Evolutionary conservation across 176 grass and related monocot species (phyloP), one percentile per base, ranked within the genome.

Genomic region (Oryza meyeriana): DNA sequence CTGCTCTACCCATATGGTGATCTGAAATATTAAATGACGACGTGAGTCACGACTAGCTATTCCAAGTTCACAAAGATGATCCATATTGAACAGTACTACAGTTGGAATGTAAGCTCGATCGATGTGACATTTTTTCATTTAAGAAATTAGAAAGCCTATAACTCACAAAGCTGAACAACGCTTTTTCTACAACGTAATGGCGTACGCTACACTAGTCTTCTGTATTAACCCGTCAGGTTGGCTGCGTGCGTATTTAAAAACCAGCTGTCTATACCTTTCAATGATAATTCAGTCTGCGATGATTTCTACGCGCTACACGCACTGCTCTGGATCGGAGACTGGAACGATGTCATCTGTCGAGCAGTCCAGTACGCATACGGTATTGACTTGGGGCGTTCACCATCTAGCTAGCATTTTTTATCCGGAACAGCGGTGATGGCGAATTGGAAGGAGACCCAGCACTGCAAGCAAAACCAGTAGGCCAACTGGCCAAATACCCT

Each of bases 391-490:
- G 0, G 4, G 76, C 31, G 11, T 26, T 7, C 61, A 17, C 41
- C 44, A 33, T 12, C n/a, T 13, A 32, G 6, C 52, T 10, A 34
- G 1, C 11, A 30, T 38, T 66, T 84, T 76, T 50, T 84, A 84
- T 80, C 48, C 20, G 3, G 58, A 74, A 64, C n/a, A 20, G 48
- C 25, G 61, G 27, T 16, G 69, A 75, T 40, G 69, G 47, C 63
- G 81, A 25, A 59, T 25, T 59, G 55, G n/a, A 59, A 36, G 36
- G 81, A 88, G 59, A n/a, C 18, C 87, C 65, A 47, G 42, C 52
- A 13, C 55, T 42, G 71, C 77, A 89, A 85, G 77, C 77, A 87
- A 74, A 29, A n/a, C 25, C 18, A 63, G 81, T 69, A 66, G 81
- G 31, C 29, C 8, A 65, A 33, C 52, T 4, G 11, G 44, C 1